These are phyloP conservation scores for Alternaria arborescens DNA, from an alignment of 2,329 filamentous ascomycete genomes.

Conservation along the genomic window DNA sequence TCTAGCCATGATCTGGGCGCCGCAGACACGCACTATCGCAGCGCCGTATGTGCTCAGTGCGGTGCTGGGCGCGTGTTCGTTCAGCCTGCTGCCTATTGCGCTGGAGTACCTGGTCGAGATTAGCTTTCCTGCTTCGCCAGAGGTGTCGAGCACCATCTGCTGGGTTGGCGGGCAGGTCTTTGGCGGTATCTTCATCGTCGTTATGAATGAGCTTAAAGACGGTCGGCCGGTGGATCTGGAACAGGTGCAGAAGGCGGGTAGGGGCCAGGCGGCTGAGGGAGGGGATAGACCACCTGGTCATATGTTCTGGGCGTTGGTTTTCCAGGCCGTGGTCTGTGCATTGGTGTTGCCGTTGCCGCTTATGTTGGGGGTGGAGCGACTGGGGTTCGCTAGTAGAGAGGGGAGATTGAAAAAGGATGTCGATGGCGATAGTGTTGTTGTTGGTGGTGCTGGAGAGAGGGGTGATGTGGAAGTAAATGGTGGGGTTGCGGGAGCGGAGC, in stretches of 20 bases:
- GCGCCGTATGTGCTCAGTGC: constrained; percentile 80
- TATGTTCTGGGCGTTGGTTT: constrained; percentile 79
- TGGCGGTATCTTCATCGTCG: constrained; percentile 83
- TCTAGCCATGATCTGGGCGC: constrained; percentile 83
- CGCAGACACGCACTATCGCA: constrained; percentile 65
- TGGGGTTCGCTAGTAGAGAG: constrained; percentile 61
- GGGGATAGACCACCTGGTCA: constrained; percentile 66
- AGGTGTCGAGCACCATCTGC: constrained; percentile 81
- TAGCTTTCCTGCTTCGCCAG: constrained; percentile 85
- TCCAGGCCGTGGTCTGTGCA: constrained; percentile 76
- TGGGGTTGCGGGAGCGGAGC: constrained; percentile 6
- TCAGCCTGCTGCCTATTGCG: constrained; percentile 81
- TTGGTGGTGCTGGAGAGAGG: constrained; percentile 8
- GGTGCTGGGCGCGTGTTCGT: constrained; percentile 79
- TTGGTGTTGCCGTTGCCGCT: constrained; percentile 73
- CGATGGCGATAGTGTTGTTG: constrained; percentile 28
- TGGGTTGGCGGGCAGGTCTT: constrained; percentile 89
- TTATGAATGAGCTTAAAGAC: constrained; percentile 76
- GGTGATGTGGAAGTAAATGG: constrained; percentile 9
- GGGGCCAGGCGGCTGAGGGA: constrained; percentile 26
- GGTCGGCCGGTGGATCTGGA: constrained; percentile 37
- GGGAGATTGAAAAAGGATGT: constrained; percentile 48
- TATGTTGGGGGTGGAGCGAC: constrained; percentile 67
- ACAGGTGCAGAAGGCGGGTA: constrained; percentile 39
- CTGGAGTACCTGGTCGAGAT: constrained; percentile 89